Conservation (phyloP, 106 monocot genomes). For the Dendrobium officinale region DNA sequence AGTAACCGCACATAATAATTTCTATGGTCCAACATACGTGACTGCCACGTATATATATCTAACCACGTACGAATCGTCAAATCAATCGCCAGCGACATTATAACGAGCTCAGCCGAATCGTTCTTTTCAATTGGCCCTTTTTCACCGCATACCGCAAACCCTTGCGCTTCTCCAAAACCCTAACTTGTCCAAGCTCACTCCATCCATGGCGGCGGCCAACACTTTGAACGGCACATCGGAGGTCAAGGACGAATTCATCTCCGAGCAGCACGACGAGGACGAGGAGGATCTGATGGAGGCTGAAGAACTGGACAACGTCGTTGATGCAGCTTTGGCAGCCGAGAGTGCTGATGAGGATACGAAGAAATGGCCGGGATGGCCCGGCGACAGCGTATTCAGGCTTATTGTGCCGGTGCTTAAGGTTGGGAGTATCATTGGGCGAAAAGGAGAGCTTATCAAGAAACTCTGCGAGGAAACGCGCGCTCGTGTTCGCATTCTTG, state of each 20-base stretch:
- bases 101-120: not conserved
- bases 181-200: not conserved
- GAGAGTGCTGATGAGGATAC: slow-evolving; percentile 11
- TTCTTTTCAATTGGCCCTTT: not conserved
- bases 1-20: no score
- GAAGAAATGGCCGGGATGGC: slow-evolving; percentile 95
- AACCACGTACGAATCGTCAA: no score
- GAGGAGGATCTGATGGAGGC: not conserved
- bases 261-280: not conserved
- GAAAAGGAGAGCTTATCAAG: slow-evolving; percentile 82
- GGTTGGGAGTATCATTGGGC: slow-evolving; percentile 81
- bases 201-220: slow-evolving; percentile 4
- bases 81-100: no score
- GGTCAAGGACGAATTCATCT: not conserved
- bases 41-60: no score
- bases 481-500: slow-evolving; percentile 65
- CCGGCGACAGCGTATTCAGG: slow-evolving; percentile 68
- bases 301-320: not conserved
- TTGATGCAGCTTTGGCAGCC: not conserved
- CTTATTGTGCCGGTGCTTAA: slow-evolving; percentile 70
- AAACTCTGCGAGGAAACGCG: slow-evolving; percentile 83
- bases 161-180: slow-evolving; percentile 6
- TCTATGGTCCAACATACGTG: no score
- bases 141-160: not conserved
- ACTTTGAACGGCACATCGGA: not conserved